Percentiles rank a stretch among this genome's conserved stretches.
Conservation (phyloP, 495 filamentous ascomycete species). For the Penicillium ucsense region DNA sequence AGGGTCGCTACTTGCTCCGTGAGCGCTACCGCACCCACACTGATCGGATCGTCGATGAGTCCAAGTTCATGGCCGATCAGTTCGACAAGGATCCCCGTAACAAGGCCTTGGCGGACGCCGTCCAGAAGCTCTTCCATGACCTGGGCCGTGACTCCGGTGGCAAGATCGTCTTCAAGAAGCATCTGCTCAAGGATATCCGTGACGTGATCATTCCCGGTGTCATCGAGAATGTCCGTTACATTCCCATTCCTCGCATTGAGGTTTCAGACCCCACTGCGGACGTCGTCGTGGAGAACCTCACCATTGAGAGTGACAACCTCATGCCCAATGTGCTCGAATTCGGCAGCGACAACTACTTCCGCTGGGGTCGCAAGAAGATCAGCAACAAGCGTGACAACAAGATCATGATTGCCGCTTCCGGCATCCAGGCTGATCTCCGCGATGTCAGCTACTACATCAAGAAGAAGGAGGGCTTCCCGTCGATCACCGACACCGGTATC, state of each 20-base stretch:
- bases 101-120: constrained; percentile 59
- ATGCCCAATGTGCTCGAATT: constrained; percentile 93
- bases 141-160: constrained; percentile 79
- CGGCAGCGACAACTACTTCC: constrained; percentile 87
- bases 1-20: constrained; percentile 79
- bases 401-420: constrained; percentile 70
- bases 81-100: constrained; percentile 85
- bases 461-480: constrained; percentile 90
- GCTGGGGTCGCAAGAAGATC: constrained; percentile 81
- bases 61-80: constrained; percentile 80
- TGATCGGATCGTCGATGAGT: constrained; percentile 77
- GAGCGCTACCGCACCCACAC: constrained; percentile 82
- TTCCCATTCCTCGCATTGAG: constrained; percentile 90
- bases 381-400: constrained; percentile 75
- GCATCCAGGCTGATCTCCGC: constrained; percentile 55
- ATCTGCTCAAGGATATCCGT: constrained; percentile 79
- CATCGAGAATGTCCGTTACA: constrained; percentile 82
- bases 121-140: constrained; percentile 80
- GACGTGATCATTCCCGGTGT: constrained; percentile 78
- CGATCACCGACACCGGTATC: constrained; percentile 78
- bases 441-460: constrained; percentile 95
- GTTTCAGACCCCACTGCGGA: constrained; percentile 80
- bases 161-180: constrained; percentile 81
- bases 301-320: constrained; percentile 93
- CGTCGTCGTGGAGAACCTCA: constrained; percentile 84